Percentiles rank a stretch among this genome's conserved stretches.
phyloP scores from a whole-genome alignment of 2,329 filamentous ascomycete genomes.

The Penicillium sp. region DNA sequence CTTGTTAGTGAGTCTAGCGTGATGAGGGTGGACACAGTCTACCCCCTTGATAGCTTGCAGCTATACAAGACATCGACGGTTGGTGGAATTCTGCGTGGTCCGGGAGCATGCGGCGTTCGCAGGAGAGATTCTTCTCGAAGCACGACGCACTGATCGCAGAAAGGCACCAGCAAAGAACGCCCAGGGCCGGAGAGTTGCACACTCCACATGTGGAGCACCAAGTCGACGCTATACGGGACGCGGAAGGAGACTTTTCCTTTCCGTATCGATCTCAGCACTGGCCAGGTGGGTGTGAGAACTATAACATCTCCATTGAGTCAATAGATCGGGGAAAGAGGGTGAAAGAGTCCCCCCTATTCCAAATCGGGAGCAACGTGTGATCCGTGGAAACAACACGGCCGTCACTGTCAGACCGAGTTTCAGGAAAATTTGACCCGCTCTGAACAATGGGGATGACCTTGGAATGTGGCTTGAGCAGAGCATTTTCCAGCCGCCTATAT shows the following conservation, averaged over 20 bases:
- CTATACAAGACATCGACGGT: background rate
- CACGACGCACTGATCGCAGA: slow-evolving; percentile 17
- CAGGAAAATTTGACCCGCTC: slow-evolving; percentile 1
- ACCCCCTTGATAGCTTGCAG: background rate
- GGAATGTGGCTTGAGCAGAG: background rate
- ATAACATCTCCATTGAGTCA: background rate
- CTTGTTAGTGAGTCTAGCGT: background rate
- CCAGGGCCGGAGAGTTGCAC: slow-evolving; percentile 7
- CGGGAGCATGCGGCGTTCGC: slow-evolving; percentile 1
- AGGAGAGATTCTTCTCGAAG: slow-evolving; percentile 7
- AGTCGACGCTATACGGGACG: slow-evolving; percentile 4
- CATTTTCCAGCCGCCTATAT: background rate
- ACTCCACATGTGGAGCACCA: slow-evolving; percentile 15
- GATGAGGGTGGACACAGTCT: background rate
- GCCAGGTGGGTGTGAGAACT: background rate
- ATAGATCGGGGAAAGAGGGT: background rate
- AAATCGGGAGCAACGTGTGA: background rate
- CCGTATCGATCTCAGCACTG: slow-evolving; percentile 1
- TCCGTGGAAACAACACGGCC: slow-evolving; percentile 9
- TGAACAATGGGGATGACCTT: background rate
- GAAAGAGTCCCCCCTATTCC: background rate
- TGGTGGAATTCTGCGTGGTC: background rate
- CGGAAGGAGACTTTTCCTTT: slow-evolving; percentile 2
- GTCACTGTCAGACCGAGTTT: slow-evolving; percentile 13
- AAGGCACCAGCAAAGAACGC: slow-evolving; percentile 2